Evolutionary conservation across 306 rosid genomes (phyloP).

Genomic region (Dryas alaskensis): DNA sequence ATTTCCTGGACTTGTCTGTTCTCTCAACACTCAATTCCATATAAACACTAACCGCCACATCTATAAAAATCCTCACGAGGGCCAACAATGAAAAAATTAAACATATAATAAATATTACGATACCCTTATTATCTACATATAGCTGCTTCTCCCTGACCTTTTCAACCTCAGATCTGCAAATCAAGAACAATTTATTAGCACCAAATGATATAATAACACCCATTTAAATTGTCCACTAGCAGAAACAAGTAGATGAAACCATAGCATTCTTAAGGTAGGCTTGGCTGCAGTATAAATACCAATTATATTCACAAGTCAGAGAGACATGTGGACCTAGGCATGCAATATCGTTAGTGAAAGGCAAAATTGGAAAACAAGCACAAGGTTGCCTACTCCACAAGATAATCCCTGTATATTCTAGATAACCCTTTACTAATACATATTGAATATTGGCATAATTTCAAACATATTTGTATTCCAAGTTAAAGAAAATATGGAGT

Average conservation of each 20-base stretch:
- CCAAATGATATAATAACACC: neutral
- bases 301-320: too few species aligned
- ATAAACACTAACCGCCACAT: conserved; percentile 45
- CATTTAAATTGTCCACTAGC: conserved; percentile 3
- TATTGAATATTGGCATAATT: neutral
- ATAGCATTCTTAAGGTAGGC: too few species aligned
- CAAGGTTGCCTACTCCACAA: neutral
- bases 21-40: conserved; percentile 38
- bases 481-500: too few species aligned
- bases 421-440: neutral
- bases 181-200: conserved; percentile 10
- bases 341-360: neutral
- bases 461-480: neutral
- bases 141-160: conserved; percentile 59
- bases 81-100: conserved; percentile 58
- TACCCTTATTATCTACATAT: conserved; percentile 68
- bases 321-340: neutral
- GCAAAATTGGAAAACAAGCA: neutral
- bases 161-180: conserved; percentile 74
- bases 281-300: too few species aligned
- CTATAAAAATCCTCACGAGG: conserved; percentile 41
- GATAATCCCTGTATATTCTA: neutral
- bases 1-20: conserved; percentile 52
- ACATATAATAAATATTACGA: conserved; percentile 53
- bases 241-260: neutral